A percentile compares a stretch with the other conserved stretches of the same genome.
phyloP scores from a whole-genome alignment of 1,284 basidiomycete species.

The Exsudoporus floridanus region DNA sequence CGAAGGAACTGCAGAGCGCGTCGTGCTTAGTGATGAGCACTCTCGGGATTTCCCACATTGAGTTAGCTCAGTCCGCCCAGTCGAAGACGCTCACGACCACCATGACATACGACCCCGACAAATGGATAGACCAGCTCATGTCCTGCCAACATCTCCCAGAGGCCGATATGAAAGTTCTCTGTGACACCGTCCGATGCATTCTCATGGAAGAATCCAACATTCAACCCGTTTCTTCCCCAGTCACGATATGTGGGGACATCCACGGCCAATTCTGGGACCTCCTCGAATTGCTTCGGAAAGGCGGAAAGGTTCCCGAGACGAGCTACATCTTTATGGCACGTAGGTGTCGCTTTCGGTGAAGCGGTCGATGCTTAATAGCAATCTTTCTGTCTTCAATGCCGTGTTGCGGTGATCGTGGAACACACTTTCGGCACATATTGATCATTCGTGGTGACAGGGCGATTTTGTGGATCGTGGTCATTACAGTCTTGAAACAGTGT shows the following conservation, averaged over 20 bases:
- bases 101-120: conserved; percentile 55
- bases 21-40: neutral
- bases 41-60: conserved; percentile 23
- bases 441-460: conserved; percentile 54
- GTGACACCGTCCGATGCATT: conserved; percentile 80
- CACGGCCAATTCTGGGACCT: conserved; percentile 98
- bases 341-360: conserved; percentile 38
- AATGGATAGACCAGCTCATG: conserved; percentile 79
- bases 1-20: neutral
- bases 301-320: conserved; percentile 85
- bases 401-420: neutral
- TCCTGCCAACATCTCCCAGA: conserved; percentile 88
- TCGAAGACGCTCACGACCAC: conserved; percentile 1
- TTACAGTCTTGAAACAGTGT: conserved; percentile 95
- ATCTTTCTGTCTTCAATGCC: conserved; percentile 22
- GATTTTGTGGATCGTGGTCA: conserved; percentile 98
- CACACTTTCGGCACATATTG: neutral
- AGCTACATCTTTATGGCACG: conserved; percentile 98
- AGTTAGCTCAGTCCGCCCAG: neutral
- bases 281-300: conserved; percentile 85
- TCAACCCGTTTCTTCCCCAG: conserved; percentile 87
- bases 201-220: conserved; percentile 96
- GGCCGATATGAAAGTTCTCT: conserved; percentile 87
- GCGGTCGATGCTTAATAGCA: conserved; percentile 18
- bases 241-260: conserved; percentile 93